Evolutionary conservation across 2,329 filamentous ascomycete genomes (phyloP).

Genomic region (Penicillium sclerotiorum): DNA sequence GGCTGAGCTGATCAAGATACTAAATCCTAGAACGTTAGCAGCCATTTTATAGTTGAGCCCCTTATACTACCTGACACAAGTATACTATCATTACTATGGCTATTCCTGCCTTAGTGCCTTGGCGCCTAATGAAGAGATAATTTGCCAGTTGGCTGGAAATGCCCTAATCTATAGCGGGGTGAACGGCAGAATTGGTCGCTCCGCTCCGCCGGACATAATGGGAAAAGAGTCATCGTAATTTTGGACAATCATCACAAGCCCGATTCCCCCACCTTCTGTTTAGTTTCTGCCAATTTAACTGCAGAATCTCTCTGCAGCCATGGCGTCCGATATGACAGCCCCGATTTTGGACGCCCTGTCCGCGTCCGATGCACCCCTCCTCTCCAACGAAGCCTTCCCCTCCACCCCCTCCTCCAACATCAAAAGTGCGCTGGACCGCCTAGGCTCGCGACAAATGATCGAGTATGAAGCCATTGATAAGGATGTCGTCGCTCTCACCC

Average conservation of each 20-base stretch:
- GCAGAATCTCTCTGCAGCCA: constrained; percentile 35
- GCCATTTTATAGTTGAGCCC: no score
- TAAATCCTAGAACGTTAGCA: no score
- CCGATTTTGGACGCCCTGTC: constrained; percentile 68
- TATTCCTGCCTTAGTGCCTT: no score
- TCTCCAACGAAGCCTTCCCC: constrained; percentile 72
- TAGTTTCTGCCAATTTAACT: constrained; percentile 19
- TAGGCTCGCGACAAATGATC: constrained; percentile 83
- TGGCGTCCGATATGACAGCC: constrained; percentile 61
- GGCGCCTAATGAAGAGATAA: no score
- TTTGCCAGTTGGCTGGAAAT: background rate
- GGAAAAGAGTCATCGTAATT: constrained; percentile 40
- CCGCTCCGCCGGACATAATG: constrained; percentile 28
- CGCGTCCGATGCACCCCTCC: constrained; percentile 62
- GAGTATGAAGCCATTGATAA: constrained; percentile 79
- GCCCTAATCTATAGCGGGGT: constrained; percentile 17
- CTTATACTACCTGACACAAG: no score
- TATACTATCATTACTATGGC: background rate
- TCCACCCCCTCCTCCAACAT: constrained; percentile 66
- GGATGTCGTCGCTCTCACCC: constrained; percentile 75
- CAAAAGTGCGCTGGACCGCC: constrained; percentile 85
- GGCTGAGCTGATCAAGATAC: no score
- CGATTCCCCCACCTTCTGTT: constrained; percentile 11
- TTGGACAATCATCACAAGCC: constrained; percentile 26
- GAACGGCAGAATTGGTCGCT: constrained; percentile 26